Base-by-base conservation (phyloP, 371 early-diverging fungal species). In the Syncephalastrum monosporum region DNA sequence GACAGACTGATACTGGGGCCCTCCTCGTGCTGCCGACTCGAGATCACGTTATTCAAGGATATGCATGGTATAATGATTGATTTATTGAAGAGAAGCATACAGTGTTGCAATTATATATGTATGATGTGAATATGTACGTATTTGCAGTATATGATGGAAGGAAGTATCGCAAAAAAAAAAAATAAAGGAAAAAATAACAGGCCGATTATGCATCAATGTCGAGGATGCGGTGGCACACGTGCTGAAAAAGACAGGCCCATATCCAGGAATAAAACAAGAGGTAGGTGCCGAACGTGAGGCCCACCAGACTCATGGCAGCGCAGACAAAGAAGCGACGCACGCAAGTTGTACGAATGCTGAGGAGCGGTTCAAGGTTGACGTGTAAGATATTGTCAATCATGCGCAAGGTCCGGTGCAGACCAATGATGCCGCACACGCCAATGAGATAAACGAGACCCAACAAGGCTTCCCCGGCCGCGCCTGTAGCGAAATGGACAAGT, bases 181-280 rank as follows among this genome's bases (percentile, higher is more conserved):
- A 33, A 21, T 2, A 21, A 21, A 21, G 2, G 2, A 21, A 21
- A 21, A 21, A 21, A 21, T 1, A 21, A 21, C 21, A 21, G 21
- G 21, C 21, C 0, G 2, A 33, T 33, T 33, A 33, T 33, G 38
- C 38, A 33, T 33, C 38, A 33, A 33, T 33, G 55, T 64, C 58
- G 16, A 74, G 52, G 3, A 64, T 41, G 2, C 61, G 60, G 24
- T 56, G 60, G 29, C 72, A 51, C 15, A 69, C n/a, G 23, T 63
- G 63, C 41, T 67, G 65, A 6, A 75, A 52, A 3, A 71, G 54
- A 53, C 68, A 67, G 12, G 75, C 72, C 75, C 75, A 75, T 24
- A 75, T 62, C 75, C 75, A 75, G 7, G 75, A 72, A 49, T 72
- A 75, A 38, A 75, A 75, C 24, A 75, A 44, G 5, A 75, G 47